Evolutionary conservation across 1,139 yeast species (phyloP).

Genomic region (Geotrichum aggregatum): DNA sequence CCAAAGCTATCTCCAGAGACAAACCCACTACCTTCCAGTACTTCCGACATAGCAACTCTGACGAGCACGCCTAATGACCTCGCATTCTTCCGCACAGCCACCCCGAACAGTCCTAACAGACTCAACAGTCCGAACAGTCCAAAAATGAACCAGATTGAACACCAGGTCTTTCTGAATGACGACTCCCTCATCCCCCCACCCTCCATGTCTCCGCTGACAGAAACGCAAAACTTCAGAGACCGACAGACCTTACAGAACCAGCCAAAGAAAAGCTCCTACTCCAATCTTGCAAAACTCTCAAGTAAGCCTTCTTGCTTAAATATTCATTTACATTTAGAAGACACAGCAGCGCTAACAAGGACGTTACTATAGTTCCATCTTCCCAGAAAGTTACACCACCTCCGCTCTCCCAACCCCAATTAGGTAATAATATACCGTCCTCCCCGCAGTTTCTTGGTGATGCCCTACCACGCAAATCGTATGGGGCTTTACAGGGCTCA

Average conservation of each 20-base stretch:
- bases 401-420: constrained; percentile 1
- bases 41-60: no score
- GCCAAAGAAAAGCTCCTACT: background rate
- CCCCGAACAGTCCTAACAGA: background rate
- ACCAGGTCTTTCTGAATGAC: constrained; percentile 11
- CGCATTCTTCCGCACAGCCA: no score
- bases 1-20: background rate
- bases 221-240: constrained; percentile 2
- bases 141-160: constrained; percentile 8
- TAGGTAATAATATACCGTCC: constrained; percentile 8
- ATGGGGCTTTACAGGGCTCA: constrained; percentile 3
- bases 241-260: background rate
- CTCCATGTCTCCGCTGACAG: constrained; percentile 12
- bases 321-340: no score
- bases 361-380: background rate
- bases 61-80: no score
- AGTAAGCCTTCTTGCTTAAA: constrained; percentile 3
- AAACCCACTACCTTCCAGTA: no score
- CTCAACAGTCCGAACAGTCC: no score
- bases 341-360: background rate
- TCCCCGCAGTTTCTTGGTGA: constrained; percentile 1
- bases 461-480: constrained; percentile 4
- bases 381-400: constrained; percentile 2
- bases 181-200: constrained; percentile 18
- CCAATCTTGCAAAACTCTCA: constrained; percentile 3